Evolutionary conservation across 345 rosid genomes (phyloP), one percentile per base, ranked within the genome.

Genomic region (Draba incana): DNA sequence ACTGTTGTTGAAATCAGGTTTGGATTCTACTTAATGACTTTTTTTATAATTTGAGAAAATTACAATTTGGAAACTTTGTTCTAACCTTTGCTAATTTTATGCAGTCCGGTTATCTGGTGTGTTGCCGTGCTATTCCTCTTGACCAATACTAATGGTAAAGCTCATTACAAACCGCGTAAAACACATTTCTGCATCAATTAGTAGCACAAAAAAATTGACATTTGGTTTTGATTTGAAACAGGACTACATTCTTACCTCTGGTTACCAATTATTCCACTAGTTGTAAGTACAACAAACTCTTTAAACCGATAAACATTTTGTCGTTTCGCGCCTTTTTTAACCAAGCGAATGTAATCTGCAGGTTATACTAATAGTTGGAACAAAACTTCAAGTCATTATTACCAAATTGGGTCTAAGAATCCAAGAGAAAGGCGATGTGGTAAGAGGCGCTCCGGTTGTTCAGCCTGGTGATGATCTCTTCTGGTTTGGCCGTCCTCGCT

Each of bases 391-490:
- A 82, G 88, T 94, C 78, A 84, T 80, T 66, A 91, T 94, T 67
- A 91, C 98, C 2, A 80, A 81, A 75, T 27, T 94, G 85, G 96
- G 93, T 23, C 71, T 94, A 35, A 81, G 83, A 66, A 83, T 91
- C 80, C 93, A 82, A 80, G 90, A 87, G 1, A 86, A 84, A 79
- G 99, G 98, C 8, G 87, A 79, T 39, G 99, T 94, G 39, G 93
- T 94, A 39, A 84, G 81, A 81, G 99, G 99, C n/a, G 86, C 89
- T 5, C 99, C 97, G 0, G 80, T 94, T 49, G 99, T 94, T 72
- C 80, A 85, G 75, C 99, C 93, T 11, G 92, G 90, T 3, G 96
- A 94, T 64, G 89, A 94, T 5, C 98, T 94, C 68, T 94, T 94
- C 88, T 94, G 99, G 99, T 94, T 94, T 12, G 83, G 87, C 8